Percentiles rank a stretch among this genome's conserved stretches.
These are phyloP conservation scores for Cruciata laevipes DNA, from an alignment of 257 asterid genomes.

Conservation along the genomic window DNA sequence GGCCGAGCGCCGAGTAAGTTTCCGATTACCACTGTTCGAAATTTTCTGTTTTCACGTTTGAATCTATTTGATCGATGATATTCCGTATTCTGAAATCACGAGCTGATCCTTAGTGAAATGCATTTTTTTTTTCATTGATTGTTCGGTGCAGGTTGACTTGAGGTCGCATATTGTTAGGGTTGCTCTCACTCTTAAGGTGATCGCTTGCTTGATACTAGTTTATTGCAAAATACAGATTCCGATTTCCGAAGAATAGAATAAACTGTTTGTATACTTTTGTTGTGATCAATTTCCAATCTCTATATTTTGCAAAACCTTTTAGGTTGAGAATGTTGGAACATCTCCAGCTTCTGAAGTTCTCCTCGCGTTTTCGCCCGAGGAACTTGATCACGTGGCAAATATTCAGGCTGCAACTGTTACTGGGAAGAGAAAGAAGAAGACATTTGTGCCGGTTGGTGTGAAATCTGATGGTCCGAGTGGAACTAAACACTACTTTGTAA, in stretches of 20 bases:
- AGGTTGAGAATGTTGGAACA: constrained; percentile 75
- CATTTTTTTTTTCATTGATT: constrained; percentile 10
- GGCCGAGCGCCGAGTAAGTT: constrained; percentile 80
- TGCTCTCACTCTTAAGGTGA: constrained; percentile 78
- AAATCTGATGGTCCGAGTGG: constrained; percentile 73
- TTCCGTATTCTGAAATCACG: not conserved
- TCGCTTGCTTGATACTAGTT: not conserved
- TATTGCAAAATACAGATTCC: not conserved
- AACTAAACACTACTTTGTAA: constrained; percentile 51
- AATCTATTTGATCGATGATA: constrained; percentile 6
- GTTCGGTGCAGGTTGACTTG: constrained; percentile 77
- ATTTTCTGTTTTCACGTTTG: not conserved
- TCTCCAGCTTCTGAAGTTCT: constrained; percentile 67
- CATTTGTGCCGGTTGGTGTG: constrained; percentile 59
- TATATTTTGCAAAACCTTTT: constrained; percentile 4
- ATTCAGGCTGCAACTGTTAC: constrained; percentile 64
- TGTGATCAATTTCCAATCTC: not conserved
- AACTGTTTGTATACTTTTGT: not conserved
- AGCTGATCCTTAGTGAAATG: constrained; percentile 6
- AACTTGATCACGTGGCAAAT: constrained; percentile 64
- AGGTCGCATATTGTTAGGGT: constrained; percentile 89
- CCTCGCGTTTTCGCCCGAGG: constrained; percentile 67
- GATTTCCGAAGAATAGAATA: not conserved
- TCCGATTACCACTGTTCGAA: constrained; percentile 4
- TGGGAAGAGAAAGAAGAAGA: constrained; percentile 83